Conservation (phyloP, 2,329 filamentous ascomycete species). For the Colletotrichum paranaense region DNA sequence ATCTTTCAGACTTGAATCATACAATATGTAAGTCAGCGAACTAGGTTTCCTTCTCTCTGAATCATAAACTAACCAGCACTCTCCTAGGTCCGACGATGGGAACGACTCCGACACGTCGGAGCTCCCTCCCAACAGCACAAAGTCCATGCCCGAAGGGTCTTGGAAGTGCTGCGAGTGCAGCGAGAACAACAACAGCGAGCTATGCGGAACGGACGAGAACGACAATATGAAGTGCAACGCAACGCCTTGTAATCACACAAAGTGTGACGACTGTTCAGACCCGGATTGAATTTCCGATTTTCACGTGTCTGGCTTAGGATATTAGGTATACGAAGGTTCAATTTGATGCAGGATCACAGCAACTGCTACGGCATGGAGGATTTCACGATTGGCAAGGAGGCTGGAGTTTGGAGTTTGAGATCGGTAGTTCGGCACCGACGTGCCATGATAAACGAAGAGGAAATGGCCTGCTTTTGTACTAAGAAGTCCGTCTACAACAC, state of each 20-base stretch:
- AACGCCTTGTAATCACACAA: background rate
- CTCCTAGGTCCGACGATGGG: background rate
- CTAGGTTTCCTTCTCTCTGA: background rate
- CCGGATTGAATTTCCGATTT: background rate
- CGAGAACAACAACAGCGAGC: constrained; percentile 11
- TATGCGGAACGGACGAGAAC: constrained; percentile 7
- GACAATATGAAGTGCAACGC: constrained; percentile 13
- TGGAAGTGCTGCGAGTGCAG: constrained; percentile 15
- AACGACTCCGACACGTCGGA: background rate
- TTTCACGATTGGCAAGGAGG: background rate
- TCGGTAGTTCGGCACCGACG: background rate
- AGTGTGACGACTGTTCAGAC: constrained; percentile 17
- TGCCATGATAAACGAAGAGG: background rate
- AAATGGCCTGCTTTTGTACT: background rate
- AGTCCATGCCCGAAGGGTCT: constrained; percentile 9
- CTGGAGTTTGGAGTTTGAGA: background rate
- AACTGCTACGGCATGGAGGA: background rate
- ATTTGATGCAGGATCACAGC: background rate
- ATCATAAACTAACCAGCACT: background rate
- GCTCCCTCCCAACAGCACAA: background rate
- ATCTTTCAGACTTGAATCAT: background rate
- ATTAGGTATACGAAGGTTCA: background rate
- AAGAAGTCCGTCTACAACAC: background rate
- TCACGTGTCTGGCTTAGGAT: background rate
- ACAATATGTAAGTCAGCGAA: background rate